A percentile compares a stretch with the other conserved stretches of the same genome.
phyloP scores from a whole-genome alignment of 169 alveolate species.

The Cryptosporidium sp. region DNA sequence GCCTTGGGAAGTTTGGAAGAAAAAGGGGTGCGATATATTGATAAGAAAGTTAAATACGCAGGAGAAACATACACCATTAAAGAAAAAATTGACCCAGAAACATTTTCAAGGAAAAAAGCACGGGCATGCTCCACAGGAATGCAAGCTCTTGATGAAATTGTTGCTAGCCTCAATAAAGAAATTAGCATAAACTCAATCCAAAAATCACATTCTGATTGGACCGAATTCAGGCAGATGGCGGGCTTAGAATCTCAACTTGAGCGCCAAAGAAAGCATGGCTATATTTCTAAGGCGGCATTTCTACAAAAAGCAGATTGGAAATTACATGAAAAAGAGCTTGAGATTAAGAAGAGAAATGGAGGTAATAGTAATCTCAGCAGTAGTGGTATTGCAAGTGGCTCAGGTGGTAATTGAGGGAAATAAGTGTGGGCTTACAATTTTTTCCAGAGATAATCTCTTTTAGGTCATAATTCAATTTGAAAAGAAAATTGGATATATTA shows the following conservation, averaged over 20 bases:
- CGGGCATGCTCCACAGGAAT: slow-evolving; percentile 6
- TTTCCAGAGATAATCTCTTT: neutral
- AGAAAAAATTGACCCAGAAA: slow-evolving; percentile 25
- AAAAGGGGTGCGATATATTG: slow-evolving; percentile 17
- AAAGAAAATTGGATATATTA: neutral
- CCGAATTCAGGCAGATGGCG: slow-evolving; percentile 66
- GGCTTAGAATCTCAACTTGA: slow-evolving; percentile 70
- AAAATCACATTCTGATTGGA: slow-evolving; percentile 72
- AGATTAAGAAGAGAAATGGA: slow-evolving; percentile 7
- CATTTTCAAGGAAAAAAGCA: neutral
- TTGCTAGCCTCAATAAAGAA: neutral
- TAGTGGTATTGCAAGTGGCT: neutral
- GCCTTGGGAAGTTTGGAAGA: slow-evolving; percentile 36
- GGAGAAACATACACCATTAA: slow-evolving; percentile 42
- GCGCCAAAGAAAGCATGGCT: slow-evolving; percentile 67
- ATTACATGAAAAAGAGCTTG: slow-evolving; percentile 58
- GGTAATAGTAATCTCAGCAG: neutral
- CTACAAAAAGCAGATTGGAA: slow-evolving; percentile 72
- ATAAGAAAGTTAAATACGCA: slow-evolving; percentile 65
- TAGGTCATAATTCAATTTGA: neutral
- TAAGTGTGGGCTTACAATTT: no score
- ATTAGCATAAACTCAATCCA: slow-evolving; percentile 50
- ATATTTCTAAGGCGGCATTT: slow-evolving; percentile 68
- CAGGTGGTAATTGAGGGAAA: neutral
- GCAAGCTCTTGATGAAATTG: slow-evolving; percentile 35